Evolutionary conservation across 208 protist genomes (phyloP).

Genomic region (Trypanosoma avium): DNA sequence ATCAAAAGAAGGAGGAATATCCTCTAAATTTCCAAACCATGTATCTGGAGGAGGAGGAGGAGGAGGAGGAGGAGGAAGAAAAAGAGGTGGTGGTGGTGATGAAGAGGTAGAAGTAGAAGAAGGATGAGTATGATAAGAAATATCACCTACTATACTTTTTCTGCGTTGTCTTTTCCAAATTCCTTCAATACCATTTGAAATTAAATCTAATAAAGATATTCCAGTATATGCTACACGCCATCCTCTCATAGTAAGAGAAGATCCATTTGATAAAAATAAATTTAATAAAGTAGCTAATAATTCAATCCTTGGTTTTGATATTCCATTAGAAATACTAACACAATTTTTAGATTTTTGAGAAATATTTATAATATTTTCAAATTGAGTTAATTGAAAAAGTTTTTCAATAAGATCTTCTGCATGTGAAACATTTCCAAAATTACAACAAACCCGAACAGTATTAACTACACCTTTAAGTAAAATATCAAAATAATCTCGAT

Average conservation of each 20-base stretch:
- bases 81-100: no score
- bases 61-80: no score
- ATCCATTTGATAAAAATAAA: slow-evolving; percentile 61
- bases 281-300: slow-evolving; percentile 65
- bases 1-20: slow-evolving; percentile 49
- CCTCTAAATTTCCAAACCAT: slow-evolving; percentile 70
- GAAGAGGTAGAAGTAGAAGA: no score
- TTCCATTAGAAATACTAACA: slow-evolving; percentile 40
- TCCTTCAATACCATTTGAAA: slow-evolving; percentile 79
- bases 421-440: slow-evolving; percentile 68
- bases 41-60: slow-evolving; percentile 38
- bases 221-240: slow-evolving; percentile 73
- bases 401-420: slow-evolving; percentile 68
- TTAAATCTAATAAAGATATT: slow-evolving; percentile 71
- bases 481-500: slow-evolving; percentile 43
- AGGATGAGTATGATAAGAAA: background rate
- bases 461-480: slow-evolving; percentile 61
- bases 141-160: slow-evolving; percentile 32
- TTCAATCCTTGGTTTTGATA: slow-evolving; percentile 59
- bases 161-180: slow-evolving; percentile 55
- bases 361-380: slow-evolving; percentile 48
- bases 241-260: slow-evolving; percentile 51
- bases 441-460: slow-evolving; percentile 73
- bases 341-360: slow-evolving; percentile 7
- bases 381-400: slow-evolving; percentile 57